Percentiles rank a stretch among this genome's conserved stretches.
Evolutionary conservation across 352 stramenopile genomes (phyloP).

Genomic region (Blastocystis sp.): DNA sequence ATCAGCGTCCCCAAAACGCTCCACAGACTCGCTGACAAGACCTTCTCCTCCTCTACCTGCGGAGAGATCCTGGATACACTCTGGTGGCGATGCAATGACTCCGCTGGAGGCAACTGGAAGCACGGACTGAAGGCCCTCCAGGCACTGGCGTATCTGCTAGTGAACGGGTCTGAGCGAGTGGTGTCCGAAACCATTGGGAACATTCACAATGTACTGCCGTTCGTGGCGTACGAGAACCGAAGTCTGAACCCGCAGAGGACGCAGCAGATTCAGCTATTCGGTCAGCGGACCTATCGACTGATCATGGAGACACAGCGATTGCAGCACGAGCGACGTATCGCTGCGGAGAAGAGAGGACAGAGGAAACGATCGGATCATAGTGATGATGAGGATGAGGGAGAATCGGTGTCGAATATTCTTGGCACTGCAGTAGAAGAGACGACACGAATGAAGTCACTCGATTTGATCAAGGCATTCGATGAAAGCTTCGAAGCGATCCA

Average conservation of each 20-base stretch:
- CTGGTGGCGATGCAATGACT: slow-evolving; percentile 54
- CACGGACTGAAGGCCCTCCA: slow-evolving; percentile 61
- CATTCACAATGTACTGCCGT: slow-evolving; percentile 43
- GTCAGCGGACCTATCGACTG: slow-evolving; percentile 5
- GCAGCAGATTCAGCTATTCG: slow-evolving; percentile 55
- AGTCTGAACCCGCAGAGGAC: slow-evolving; percentile 18
- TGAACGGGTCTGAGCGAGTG: slow-evolving; percentile 49
- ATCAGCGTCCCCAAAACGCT: slow-evolving; percentile 60
- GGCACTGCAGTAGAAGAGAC: not conserved
- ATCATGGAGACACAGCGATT: slow-evolving; percentile 46
- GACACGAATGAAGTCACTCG: slow-evolving; percentile 22
- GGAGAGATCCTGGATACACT: slow-evolving; percentile 59
- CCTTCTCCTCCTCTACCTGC: slow-evolving; percentile 41
- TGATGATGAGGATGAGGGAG: not conserved
- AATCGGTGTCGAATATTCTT: not conserved
- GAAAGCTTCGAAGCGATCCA: slow-evolving; percentile 4
- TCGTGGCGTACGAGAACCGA: slow-evolving; percentile 51
- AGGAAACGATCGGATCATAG: not conserved
- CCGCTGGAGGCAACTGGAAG: slow-evolving; percentile 48
- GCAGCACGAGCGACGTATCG: not conserved
- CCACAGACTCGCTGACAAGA: not conserved
- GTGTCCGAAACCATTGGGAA: slow-evolving; percentile 46
- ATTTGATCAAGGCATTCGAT: slow-evolving; percentile 40
- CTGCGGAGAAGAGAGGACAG: not conserved
- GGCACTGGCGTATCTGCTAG: slow-evolving; percentile 50